These are phyloP conservation scores for Cryptosporidium sp. DNA, from an alignment of 169 alveolate genomes.

Conservation along the genomic window DNA sequence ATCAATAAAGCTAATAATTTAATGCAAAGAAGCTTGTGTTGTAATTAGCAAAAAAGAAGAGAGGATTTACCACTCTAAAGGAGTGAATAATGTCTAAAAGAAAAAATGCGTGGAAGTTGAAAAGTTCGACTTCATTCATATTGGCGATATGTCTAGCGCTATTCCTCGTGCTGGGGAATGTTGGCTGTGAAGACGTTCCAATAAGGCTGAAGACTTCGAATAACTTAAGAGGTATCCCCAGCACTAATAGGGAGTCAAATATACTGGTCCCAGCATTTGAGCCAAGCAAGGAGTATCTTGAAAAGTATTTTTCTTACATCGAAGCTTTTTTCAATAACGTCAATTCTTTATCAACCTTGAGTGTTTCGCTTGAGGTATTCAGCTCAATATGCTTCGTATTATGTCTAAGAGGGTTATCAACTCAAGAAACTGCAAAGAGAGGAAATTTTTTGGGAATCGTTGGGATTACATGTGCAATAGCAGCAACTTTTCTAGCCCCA, in stretches of 20 bases:
- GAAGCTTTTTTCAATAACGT: conserved; percentile 26
- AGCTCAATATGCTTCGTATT: conserved; percentile 80
- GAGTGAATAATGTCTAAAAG: conserved; percentile 3
- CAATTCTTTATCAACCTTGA: conserved; percentile 16
- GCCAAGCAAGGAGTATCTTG: conserved; percentile 24
- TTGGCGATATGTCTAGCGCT: conserved; percentile 6
- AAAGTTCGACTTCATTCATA: background rate
- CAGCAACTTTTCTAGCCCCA: conserved; percentile 82
- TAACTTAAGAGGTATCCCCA: conserved; percentile 46
- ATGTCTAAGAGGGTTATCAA: conserved; percentile 85
- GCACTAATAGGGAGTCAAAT: background rate
- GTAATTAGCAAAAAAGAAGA: background rate
- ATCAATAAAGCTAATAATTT: background rate
- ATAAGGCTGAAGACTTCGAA: conserved; percentile 22
- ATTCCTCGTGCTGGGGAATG: background rate
- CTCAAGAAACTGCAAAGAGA: conserved; percentile 87
- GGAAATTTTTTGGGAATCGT: conserved; percentile 88
- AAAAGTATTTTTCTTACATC: conserved; percentile 4
- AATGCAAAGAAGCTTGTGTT: background rate
- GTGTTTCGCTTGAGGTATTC: conserved; percentile 60
- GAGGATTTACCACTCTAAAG: background rate
- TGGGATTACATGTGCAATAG: conserved; percentile 86
- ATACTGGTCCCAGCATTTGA: conserved; percentile 38
- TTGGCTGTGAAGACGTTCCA: conserved; percentile 21
- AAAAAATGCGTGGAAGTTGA: conserved; percentile 1